phyloP scores from a whole-genome alignment of 208 protist species.

The Acanthamoeba culbertsoni region DNA sequence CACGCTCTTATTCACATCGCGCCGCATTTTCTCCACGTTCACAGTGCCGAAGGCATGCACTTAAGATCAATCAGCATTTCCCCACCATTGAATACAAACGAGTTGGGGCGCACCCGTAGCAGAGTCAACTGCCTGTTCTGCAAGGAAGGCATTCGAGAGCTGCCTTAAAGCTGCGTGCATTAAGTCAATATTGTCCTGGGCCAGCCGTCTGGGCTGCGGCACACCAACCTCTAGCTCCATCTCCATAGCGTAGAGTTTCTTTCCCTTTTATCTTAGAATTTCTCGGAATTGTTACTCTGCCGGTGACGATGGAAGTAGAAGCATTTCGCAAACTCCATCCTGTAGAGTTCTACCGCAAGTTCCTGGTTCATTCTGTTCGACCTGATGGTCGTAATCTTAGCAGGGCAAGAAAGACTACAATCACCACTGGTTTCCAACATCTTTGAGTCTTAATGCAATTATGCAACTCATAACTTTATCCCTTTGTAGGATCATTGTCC shows the following conservation, averaged over 20 bases:
- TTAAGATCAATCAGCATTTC: no score
- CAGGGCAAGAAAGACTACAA: conserved; percentile 50
- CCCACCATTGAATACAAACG: no score
- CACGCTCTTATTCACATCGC: background rate
- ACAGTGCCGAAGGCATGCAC: background rate
- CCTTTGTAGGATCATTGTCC: conserved; percentile 48
- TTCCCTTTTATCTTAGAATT: background rate
- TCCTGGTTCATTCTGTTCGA: conserved; percentile 66
- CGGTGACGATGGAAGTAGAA: conserved; percentile 66
- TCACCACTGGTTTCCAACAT: conserved; percentile 34
- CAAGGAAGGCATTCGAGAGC: background rate
- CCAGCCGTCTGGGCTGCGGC: background rate
- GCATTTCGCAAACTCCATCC: conserved; percentile 76
- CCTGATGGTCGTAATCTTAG: conserved; percentile 70
- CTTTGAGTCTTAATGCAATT: background rate
- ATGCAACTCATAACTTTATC: background rate
- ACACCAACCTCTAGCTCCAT: background rate
- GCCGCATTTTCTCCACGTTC: background rate
- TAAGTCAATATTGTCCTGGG: background rate
- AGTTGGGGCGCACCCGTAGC: background rate
- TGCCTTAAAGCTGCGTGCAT: background rate
- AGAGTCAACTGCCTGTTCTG: background rate
- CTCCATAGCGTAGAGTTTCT: background rate
- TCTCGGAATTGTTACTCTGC: background rate
- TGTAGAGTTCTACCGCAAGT: conserved; percentile 73